Evolutionary conservation across 306 rosid genomes (phyloP).

Genomic region (Trifolium subterraneum): DNA sequence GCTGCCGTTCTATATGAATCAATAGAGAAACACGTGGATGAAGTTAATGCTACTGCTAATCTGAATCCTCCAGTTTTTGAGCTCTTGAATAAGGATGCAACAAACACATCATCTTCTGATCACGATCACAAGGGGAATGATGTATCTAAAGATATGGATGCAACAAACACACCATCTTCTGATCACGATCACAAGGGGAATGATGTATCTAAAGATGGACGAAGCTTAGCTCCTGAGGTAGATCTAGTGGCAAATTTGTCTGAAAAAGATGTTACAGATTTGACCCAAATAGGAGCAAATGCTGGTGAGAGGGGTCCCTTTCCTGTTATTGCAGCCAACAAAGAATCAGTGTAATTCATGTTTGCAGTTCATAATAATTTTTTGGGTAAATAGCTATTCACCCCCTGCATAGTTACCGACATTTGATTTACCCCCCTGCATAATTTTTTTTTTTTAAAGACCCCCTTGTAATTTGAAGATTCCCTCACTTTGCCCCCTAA

Average conservation of each 20-base stretch:
- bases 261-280: constrained; percentile 48
- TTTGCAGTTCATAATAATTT: too few species aligned
- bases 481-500: too few species aligned
- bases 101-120: constrained; percentile 39
- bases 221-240: constrained; percentile 49
- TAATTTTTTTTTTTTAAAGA: too few species aligned
- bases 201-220: constrained; percentile 47
- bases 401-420: too few species aligned
- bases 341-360: constrained; percentile 51
- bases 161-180: constrained; percentile 35
- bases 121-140: constrained; percentile 22
- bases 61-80: constrained; percentile 49
- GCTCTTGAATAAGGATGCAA: constrained; percentile 42
- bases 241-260: constrained; percentile 50
- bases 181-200: constrained; percentile 48
- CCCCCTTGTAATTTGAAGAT: too few species aligned
- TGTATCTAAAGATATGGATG: constrained; percentile 32
- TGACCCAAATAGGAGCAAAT: constrained; percentile 44
- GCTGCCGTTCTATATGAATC: constrained; percentile 46
- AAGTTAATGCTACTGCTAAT: constrained; percentile 30
- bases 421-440: too few species aligned
- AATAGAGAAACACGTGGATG: constrained; percentile 49
- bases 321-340: constrained; percentile 53
- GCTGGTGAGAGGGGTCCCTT: constrained; percentile 41
- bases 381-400: constrained; percentile 45